Evolutionary conservation across 2,329 filamentous ascomycete species (phyloP).

Genomic region (Emericellopsis atlantica): DNA sequence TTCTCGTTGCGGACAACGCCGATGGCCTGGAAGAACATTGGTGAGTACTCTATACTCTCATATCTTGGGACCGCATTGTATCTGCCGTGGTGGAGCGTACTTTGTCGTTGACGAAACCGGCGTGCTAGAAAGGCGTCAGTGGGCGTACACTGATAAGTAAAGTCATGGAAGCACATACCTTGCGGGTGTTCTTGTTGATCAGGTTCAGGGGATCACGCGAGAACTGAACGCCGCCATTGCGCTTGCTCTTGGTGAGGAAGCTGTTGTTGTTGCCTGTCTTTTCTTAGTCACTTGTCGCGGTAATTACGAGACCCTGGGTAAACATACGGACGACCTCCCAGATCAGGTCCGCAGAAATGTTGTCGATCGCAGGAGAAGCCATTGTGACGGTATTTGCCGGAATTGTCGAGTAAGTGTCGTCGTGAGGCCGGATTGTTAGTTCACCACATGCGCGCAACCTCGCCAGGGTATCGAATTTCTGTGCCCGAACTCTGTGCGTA

Average conservation of each 20-base stretch:
- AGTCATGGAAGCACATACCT: constrained; percentile 40
- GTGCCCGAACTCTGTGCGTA: constrained; percentile 25
- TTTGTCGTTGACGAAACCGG: constrained; percentile 89
- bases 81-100: constrained; percentile 31
- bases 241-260: constrained; percentile 83
- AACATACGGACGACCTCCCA: constrained; percentile 94
- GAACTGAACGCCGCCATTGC: constrained; percentile 71
- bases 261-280: constrained; percentile 69
- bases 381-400: constrained; percentile 28
- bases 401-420: background rate
- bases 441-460: constrained; percentile 1
- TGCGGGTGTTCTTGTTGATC: constrained; percentile 81
- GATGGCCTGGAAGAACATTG: constrained; percentile 50
- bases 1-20: constrained; percentile 65
- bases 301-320: constrained; percentile 13
- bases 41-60: constrained; percentile 5
- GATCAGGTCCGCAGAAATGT: constrained; percentile 82
- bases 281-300: constrained; percentile 2
- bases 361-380: constrained; percentile 44
- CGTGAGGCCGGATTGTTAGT: constrained; percentile 8
- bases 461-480: too few species aligned
- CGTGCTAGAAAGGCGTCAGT: constrained; percentile 46
- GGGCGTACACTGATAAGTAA: too few species aligned
- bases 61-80: background rate
- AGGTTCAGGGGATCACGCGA: constrained; percentile 92